Evolutionary conservation across 1,284 basidiomycete species (phyloP).

Genomic region (Trametes pubescens): DNA sequence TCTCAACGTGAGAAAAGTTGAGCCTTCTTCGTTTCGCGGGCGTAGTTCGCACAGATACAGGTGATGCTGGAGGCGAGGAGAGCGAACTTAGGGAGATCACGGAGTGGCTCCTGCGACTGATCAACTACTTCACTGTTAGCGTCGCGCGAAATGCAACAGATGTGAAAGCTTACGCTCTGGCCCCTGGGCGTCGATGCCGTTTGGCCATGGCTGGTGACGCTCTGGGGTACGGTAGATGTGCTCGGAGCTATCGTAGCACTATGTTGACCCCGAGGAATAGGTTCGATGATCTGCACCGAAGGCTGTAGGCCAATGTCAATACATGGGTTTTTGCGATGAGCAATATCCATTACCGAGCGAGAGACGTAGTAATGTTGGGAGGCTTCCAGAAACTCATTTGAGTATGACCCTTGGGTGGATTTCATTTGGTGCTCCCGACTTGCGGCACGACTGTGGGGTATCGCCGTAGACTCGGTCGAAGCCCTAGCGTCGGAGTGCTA

Average conservation of each 20-base stretch:
- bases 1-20: conserved; percentile 14
- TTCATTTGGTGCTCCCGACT: neutral
- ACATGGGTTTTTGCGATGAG: neutral
- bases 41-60: neutral
- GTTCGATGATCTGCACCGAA: conserved; percentile 3
- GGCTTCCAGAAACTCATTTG: conserved; percentile 12
- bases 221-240: neutral
- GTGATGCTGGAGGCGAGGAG: neutral
- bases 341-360: neutral
- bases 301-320: neutral
- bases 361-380: conserved; percentile 18
- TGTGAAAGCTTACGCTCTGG: neutral
- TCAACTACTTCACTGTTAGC: neutral
- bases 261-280: neutral
- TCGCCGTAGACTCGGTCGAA: conserved; percentile 12
- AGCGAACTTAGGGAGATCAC: neutral
- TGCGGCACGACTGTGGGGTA: neutral
- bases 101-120: neutral
- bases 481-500: neutral
- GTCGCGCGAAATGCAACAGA: neutral
- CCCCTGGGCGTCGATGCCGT: neutral
- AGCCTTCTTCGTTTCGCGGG: conserved; percentile 18
- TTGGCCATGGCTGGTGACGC: neutral
- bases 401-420: conserved; percentile 4
- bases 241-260: neutral